Evolutionary conservation across 129 eudicot species (phyloP), one percentile per base, ranked within the genome.

Genomic region (Lonicera japonica): DNA sequence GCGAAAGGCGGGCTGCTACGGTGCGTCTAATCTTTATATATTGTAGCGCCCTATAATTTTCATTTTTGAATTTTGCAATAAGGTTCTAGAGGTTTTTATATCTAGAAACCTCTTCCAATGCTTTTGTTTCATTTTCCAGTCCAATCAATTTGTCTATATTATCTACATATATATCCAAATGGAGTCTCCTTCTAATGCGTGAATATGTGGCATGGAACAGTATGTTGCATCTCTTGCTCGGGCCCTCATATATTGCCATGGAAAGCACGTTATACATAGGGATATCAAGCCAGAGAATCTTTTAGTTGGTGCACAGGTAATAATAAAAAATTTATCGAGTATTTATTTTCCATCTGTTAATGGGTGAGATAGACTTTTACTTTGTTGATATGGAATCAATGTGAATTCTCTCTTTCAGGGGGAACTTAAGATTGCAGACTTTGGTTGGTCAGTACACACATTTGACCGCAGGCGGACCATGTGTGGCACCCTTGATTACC

Each of bases 361-460:
- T 53, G 18, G 7, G 11, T 39, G 47, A 34, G 66, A 29, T 51
- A 66, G 40, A 55, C 38, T 21, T 29, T 6, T 51, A 7, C 11
- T 12, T 61, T 20, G 54, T 41, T 0, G 5, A 6, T 39, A 29
- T 38, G 56, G 10, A 41, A 0, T 60, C 23, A 67, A n/a, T 16
- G 22, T 57, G 36, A 25, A 19, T 60, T 25, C 54, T 10, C 15
- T 64, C 61, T 71, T 18, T 43, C 86, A 92, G 96, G 98, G 96
- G 47, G 98, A 92, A 67, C 82, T 92, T 46, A 92, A 92, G 77
- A 92, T 92, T 47, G 98, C 98, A 9, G 96, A 92, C 64, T 92
- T 92, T 74, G 98, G 98, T 25, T 92, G 96, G 98, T 89, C 96
- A 1, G 95, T 92, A 25, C 98, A 92, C 76, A 92, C 98, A 11